phyloP scores from a whole-genome alignment of 2,329 filamentous ascomycete genomes.

The Diaporthe destruens region DNA sequence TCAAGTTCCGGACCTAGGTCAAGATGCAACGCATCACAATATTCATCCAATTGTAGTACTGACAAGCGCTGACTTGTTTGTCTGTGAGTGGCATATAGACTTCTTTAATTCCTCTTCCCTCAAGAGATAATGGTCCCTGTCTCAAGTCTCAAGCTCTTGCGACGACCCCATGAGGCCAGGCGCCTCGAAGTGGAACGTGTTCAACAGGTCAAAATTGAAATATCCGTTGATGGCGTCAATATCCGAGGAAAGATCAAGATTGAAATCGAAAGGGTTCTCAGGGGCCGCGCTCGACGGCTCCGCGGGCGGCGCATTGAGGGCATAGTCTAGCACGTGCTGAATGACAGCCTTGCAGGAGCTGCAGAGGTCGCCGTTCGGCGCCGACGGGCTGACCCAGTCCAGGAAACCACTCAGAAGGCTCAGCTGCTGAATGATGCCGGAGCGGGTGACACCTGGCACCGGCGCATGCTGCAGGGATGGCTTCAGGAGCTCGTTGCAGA shows the following conservation, averaged over 20 bases:
- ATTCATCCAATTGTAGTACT: too few relatives aligned
- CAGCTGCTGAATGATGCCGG: constrained; percentile 64
- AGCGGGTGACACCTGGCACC: constrained; percentile 55
- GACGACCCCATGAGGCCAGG: not conserved
- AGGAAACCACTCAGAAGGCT: constrained; percentile 64
- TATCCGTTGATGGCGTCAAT: constrained; percentile 44
- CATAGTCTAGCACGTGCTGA: constrained; percentile 62
- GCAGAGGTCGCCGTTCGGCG: constrained; percentile 63
- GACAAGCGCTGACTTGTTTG: not conserved
- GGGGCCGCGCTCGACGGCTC: constrained; percentile 43
- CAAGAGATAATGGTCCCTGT: too few relatives aligned
- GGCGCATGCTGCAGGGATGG: constrained; percentile 53
- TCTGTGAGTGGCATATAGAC: not conserved
- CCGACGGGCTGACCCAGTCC: constrained; percentile 62
- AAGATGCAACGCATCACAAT: not conserved
- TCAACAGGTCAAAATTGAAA: constrained; percentile 62
- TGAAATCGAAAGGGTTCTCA: constrained; percentile 50
- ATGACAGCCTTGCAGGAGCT: constrained; percentile 61
- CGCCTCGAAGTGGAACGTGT: constrained; percentile 58
- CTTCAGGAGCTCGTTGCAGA: constrained; percentile 63
- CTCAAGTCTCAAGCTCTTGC: not conserved
- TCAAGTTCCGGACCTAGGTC: not conserved
- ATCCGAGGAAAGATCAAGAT: constrained; percentile 41
- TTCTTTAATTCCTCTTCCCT: not conserved
- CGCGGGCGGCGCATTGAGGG: constrained; percentile 54